Percentiles rank a stretch among this genome's conserved stretches.
Conservation (phyloP, 176 grass and related monocot species). For the Carex kokanica region DNA sequence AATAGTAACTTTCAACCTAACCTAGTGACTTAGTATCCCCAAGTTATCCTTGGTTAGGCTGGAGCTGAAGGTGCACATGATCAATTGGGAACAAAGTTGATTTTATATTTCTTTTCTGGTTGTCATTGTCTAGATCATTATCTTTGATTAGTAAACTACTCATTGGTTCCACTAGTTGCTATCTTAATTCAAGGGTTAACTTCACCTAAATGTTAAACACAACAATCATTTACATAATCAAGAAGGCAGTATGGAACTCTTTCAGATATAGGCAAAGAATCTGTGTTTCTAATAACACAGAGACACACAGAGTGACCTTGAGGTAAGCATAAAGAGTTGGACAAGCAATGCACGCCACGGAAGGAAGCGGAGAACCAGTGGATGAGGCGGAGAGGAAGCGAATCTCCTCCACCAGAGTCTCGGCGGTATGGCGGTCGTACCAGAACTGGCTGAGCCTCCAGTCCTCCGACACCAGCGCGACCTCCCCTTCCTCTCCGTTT, state of each 20-base stretch:
- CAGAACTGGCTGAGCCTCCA: slow-evolving; percentile 96
- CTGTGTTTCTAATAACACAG: background rate
- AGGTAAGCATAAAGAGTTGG: slow-evolving; percentile 88
- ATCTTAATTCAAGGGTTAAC: background rate
- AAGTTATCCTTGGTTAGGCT: background rate
- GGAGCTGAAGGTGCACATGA: background rate
- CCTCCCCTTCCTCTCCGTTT: slow-evolving; percentile 24
- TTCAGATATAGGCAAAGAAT: background rate
- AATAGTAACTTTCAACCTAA: background rate
- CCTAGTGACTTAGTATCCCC: background rate
- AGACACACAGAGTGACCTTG: slow-evolving; percentile 24
- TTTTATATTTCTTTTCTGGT: background rate
- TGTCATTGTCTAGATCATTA: background rate
- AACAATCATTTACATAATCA: background rate
- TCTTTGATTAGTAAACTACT: background rate
- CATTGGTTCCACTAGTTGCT: background rate
- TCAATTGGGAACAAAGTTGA: background rate
- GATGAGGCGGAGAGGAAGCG: slow-evolving; percentile 22
- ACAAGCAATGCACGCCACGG: slow-evolving; percentile 74
- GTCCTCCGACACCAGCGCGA: slow-evolving; percentile 73
- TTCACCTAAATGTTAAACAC: background rate
- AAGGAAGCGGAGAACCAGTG: slow-evolving; percentile 5
- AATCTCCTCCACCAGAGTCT: slow-evolving; percentile 53
- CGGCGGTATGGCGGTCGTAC: slow-evolving; percentile 69
- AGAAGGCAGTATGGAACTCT: background rate